These are phyloP conservation scores for Colletotrichum kahawae DNA, from an alignment of 2,329 filamentous ascomycete species.

Conservation along the genomic window DNA sequence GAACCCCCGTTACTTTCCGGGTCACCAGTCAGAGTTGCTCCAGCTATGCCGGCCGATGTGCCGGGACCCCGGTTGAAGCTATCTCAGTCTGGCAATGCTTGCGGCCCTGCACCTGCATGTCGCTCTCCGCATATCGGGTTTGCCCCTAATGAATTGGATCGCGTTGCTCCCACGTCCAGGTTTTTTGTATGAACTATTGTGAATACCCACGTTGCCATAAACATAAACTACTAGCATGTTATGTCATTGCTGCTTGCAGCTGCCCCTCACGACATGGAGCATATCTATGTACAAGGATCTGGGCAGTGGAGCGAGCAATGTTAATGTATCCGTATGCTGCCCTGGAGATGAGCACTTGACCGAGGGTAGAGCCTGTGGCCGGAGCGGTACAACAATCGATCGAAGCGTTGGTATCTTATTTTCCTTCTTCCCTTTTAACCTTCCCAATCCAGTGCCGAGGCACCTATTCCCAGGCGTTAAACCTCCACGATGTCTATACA, in stretches of 20 bases:
- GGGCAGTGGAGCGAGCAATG: neutral
- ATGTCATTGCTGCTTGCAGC: neutral
- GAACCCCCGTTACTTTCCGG: neutral
- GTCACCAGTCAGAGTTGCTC: neutral
- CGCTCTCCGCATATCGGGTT: neutral
- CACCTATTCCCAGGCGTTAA: neutral
- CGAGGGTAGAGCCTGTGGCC: neutral
- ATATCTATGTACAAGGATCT: neutral
- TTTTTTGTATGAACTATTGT: neutral
- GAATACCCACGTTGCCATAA: neutral
- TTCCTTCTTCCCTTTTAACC: neutral
- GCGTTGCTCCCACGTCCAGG: neutral
- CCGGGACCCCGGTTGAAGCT: neutral
- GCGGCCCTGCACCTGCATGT: neutral
- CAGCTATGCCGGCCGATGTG: neutral
- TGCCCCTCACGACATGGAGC: neutral
- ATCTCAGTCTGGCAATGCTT: conserved; percentile 16
- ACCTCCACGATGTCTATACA: neutral
- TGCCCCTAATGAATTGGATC: neutral
- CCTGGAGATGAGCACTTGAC: neutral
- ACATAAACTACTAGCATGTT: neutral
- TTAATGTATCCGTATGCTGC: neutral
- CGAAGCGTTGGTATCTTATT: conserved; percentile 9
- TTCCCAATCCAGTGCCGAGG: neutral
- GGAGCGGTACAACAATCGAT: neutral